phyloP scores from a whole-genome alignment of 2,329 filamentous ascomycete genomes.

The Fusarium sp. region DNA sequence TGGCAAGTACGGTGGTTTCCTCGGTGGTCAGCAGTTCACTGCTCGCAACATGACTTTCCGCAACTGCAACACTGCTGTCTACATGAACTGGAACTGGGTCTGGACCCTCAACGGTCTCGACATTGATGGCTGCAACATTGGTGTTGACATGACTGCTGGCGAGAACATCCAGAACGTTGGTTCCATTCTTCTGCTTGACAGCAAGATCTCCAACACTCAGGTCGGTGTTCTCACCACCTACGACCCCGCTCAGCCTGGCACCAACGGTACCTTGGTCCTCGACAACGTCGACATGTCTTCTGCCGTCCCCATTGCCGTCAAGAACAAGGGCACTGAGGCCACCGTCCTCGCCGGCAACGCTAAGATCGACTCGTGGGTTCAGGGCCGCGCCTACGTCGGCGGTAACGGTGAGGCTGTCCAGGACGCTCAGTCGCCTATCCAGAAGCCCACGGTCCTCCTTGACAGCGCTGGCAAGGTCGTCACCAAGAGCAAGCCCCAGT shows the following conservation, averaged over 20 bases:
- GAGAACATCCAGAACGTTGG: conserved; percentile 77
- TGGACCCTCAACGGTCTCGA: conserved; percentile 80
- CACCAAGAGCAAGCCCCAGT: conserved; percentile 88
- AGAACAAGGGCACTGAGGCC: conserved; percentile 61
- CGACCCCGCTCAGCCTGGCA: conserved; percentile 64
- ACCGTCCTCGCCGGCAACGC: conserved; percentile 73
- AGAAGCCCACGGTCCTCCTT: conserved; percentile 73
- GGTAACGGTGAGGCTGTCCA: conserved; percentile 63
- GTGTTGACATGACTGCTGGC: conserved; percentile 78
- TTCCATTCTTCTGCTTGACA: conserved; percentile 79
- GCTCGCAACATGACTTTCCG: conserved; percentile 84
- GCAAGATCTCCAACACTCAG: conserved; percentile 75
- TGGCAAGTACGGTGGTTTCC: conserved; percentile 77
- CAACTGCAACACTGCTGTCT: conserved; percentile 80
- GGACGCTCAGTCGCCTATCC: conserved; percentile 58
- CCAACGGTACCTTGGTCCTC: conserved; percentile 82
- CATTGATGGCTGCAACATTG: conserved; percentile 77
- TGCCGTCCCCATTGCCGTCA: conserved; percentile 72
- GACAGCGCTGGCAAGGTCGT: conserved; percentile 72
- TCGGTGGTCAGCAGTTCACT: conserved; percentile 89
- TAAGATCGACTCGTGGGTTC: conserved; percentile 74
- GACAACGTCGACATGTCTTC: conserved; percentile 86
- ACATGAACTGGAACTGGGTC: conserved; percentile 92
- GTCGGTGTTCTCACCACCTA: conserved; percentile 81
- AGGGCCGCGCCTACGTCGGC: conserved; percentile 76